A percentile compares a stretch with the other conserved stretches of the same genome.
Conservation (phyloP, 1,284 basidiomycete genomes). For the Fistulina hepatica region DNA sequence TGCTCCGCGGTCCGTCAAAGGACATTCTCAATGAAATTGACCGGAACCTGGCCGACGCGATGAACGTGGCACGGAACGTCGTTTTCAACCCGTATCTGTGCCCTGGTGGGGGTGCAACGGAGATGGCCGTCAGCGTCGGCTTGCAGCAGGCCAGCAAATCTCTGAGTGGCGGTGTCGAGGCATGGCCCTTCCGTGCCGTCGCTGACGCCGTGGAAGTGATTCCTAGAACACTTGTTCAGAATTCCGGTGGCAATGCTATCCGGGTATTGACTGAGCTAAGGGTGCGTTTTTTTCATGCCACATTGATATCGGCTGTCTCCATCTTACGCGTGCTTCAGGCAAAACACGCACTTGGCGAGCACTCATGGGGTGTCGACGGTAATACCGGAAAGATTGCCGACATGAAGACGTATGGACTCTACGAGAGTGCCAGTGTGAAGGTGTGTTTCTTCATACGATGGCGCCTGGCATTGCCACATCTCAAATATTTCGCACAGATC, state of each 20-base stretch:
- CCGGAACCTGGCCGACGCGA: constrained; percentile 94
- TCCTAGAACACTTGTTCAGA: constrained; percentile 90
- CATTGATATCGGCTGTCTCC: constrained; percentile 5
- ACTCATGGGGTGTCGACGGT: constrained; percentile 90
- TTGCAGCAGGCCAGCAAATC: constrained; percentile 76
- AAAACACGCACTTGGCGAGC: constrained; percentile 87
- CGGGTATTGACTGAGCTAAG: constrained; percentile 85
- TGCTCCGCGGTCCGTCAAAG: constrained; percentile 96
- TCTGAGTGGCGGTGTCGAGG: constrained; percentile 68
- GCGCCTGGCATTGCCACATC: not conserved
- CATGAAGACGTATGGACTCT: constrained; percentile 90
- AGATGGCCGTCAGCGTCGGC: constrained; percentile 94
- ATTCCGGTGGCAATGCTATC: constrained; percentile 92
- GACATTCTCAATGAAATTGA: constrained; percentile 98
- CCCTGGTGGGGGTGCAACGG: constrained; percentile 93
- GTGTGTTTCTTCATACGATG: constrained; percentile 23
- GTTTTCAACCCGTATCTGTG: constrained; percentile 90
- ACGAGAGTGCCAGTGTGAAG: constrained; percentile 95
- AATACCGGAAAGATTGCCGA: constrained; percentile 92
- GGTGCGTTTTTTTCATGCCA: constrained; percentile 25
- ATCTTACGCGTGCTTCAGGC: constrained; percentile 41
- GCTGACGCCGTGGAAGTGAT: constrained; percentile 98
- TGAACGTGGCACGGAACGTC: constrained; percentile 94
- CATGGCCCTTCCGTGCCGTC: constrained; percentile 85
- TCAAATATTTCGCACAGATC: constrained; percentile 37